Base-by-base conservation (phyloP, 768 basidiomycete species). In the Russula emetica region DNA sequence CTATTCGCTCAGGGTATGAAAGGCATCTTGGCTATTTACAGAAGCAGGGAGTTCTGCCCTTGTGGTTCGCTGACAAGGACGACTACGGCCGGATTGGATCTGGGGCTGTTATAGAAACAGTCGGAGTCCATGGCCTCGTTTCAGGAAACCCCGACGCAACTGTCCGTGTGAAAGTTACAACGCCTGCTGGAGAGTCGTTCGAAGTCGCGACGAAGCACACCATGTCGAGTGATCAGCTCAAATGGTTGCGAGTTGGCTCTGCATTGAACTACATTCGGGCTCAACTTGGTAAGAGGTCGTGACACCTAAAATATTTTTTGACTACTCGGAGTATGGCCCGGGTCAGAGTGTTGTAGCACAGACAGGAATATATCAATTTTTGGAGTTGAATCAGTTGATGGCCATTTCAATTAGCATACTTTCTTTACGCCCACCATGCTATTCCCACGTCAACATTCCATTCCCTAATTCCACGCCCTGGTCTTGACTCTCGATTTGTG, bases 21-120 rank as follows among this genome's bases (percentile, higher is more conserved):
- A 32, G 10, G 20, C 49, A 14, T 7, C 34, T 18, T 45, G 60
- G 67, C 13, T 6, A 20, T 58, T 38, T 71, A 26, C 73, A 95
- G 92, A 99, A 99, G 84, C 97, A 99, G 84, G 97, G 97, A 38
- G 79, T 99, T 55, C 81, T 99, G 22, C 97, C 97, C 16, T 79
- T 98, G n/a, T 97, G 94, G 88, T 92, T 98, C 71, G 83, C 77
- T 8, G 82, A 97, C 74, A 92, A 92, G 74, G 75, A 78, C 9
- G 94, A 98, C 76, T 98, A 99, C 75, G 75, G 78, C 55, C 85
- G 83, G 52, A 93, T 99, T 69, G 86, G 84, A 11, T 80, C 90
- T 52, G 91, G 91, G 14, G 95, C 98, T 72, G 71, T 82, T 22
- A 74, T 98, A 32, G 84, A 92, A 73, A 99, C 97, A 2, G 66